Base-by-base conservation (phyloP, 169 alveolate species). In the Plasmodium vivax region DNA sequence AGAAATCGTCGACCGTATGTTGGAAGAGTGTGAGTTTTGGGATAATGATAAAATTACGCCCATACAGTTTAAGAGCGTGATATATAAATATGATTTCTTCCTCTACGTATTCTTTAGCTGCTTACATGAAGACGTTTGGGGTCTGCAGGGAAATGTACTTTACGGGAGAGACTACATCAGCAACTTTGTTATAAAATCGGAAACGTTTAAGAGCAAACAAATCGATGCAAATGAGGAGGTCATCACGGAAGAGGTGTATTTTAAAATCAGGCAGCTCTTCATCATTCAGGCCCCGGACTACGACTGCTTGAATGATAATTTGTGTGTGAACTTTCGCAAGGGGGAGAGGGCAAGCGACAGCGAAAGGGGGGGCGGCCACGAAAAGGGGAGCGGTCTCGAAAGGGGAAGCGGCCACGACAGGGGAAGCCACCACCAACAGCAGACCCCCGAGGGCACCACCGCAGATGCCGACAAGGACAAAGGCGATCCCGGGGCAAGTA, bases 81-180 rank as follows among this genome's bases (percentile, higher is more conserved):
- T 97, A 51, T 96, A 96, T 79, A 94, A 95, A 58, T 94, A 97
- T 90, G 97, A 95, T 38, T 96, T 95, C 7, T 92, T 97, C 51
- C 94, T 97, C 27, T 71, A 95, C 34, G 93, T 97, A 95, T 97
- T 97, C 91, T 93, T 97, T 45, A 97, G 95, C 80, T 97, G 98
- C 74, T 83, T 97, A 30, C 98, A 97, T 73, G 98, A 97, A 80
- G 98, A 97, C 85, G 96, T 96, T 19, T 97, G 98, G 98, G 97
- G 98, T 3, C 93, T 97, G 68, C 97, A 96, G 82, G 98, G 98
- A 12, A 96, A 97, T 91, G 98, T 98, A 3, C 96, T 97, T 83
- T 85, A 87, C 82, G 94, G 94, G 6, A 88, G 94, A 32, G 94
- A 88, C 73, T 88, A 88, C 34, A 88, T 88, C 6, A 88, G 90